Percentiles rank a stretch among this genome's conserved stretches.
Conservation (phyloP, 495 filamentous ascomycete species). For the Daldinia bambusicola region DNA sequence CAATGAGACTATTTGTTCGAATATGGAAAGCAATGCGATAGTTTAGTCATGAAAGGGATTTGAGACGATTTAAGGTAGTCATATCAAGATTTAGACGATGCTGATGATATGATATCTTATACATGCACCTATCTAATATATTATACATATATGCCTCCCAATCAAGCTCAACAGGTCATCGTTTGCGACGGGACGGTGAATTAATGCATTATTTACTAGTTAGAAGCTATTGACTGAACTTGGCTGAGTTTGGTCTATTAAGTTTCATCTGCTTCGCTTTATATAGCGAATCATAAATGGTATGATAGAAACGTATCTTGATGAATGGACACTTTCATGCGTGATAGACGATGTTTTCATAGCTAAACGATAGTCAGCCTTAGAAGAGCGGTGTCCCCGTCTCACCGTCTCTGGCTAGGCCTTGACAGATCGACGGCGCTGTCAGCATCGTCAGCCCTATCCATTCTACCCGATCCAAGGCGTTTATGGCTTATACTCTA, state of each 20-base stretch:
- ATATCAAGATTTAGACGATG: constrained; percentile 3
- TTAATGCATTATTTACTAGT: constrained; percentile 10
- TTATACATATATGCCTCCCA: neutral
- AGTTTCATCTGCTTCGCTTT: neutral
- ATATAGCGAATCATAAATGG: neutral
- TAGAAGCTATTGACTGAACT: neutral
- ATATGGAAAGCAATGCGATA: neutral
- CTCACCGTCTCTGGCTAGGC: neutral
- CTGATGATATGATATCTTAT: constrained; percentile 13
- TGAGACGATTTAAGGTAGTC: neutral
- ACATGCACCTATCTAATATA: neutral
- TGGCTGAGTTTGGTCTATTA: neutral
- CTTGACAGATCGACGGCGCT: neutral
- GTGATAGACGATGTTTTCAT: neutral
- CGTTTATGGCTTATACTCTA: neutral
- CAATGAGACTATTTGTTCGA: neutral
- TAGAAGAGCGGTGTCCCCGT: constrained; percentile 5
- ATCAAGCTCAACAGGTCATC: neutral
- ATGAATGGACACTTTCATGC: neutral
- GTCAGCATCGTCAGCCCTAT: constrained; percentile 36
- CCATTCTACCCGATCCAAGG: neutral
- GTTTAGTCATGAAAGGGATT: constrained; percentile 1
- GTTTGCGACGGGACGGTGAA: neutral
- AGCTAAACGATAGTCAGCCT: neutral
- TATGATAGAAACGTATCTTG: neutral